Evolutionary conservation across 164 flowering plant species (phyloP).

Genomic region (Protea cynaroides): DNA sequence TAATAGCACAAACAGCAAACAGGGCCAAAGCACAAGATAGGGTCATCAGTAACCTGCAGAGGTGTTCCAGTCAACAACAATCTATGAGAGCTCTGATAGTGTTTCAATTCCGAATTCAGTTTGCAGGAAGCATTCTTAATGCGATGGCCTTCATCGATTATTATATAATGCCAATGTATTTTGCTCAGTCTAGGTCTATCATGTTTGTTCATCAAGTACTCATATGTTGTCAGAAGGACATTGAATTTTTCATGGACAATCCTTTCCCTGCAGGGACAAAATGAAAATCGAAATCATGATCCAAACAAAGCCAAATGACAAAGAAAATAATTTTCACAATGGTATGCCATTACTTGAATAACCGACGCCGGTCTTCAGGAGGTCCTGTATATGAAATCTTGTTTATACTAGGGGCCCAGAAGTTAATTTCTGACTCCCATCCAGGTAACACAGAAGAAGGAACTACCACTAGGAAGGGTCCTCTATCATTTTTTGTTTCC

Average conservation of each 20-base stretch:
- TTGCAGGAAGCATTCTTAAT: slow-evolving; percentile 98
- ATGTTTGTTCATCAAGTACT: slow-evolving; percentile 97
- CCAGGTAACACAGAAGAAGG: slow-evolving; percentile 96
- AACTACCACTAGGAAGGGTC: slow-evolving; percentile 94
- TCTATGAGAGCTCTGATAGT: slow-evolving; percentile 85
- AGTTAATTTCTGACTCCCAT: slow-evolving; percentile 85
- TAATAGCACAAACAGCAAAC: too few relatives aligned
- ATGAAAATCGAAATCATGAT: background rate
- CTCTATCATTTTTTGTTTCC: slow-evolving; percentile 91
- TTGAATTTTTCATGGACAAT: slow-evolving; percentile 92
- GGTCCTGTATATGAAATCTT: slow-evolving; percentile 92
- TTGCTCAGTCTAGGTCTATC: slow-evolving; percentile 94
- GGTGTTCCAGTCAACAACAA: slow-evolving; percentile 97
- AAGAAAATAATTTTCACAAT: slow-evolving; percentile 3
- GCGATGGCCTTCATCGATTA: slow-evolving; percentile 98
- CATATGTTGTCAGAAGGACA: slow-evolving; percentile 94
- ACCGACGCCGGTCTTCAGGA: slow-evolving; percentile 84
- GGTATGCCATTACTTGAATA: slow-evolving; percentile 65
- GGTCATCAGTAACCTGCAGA: slow-evolving; percentile 52
- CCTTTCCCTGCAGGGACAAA: slow-evolving; percentile 60
- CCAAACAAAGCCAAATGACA: background rate
- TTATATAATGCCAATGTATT: slow-evolving; percentile 89
- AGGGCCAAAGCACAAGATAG: background rate
- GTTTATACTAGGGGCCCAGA: slow-evolving; percentile 83
- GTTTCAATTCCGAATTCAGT: slow-evolving; percentile 91